Evolutionary conservation across 2,329 filamentous ascomycete species (phyloP), one percentile per base, ranked within the genome.

Genomic region (Trichoderma lentiforme): DNA sequence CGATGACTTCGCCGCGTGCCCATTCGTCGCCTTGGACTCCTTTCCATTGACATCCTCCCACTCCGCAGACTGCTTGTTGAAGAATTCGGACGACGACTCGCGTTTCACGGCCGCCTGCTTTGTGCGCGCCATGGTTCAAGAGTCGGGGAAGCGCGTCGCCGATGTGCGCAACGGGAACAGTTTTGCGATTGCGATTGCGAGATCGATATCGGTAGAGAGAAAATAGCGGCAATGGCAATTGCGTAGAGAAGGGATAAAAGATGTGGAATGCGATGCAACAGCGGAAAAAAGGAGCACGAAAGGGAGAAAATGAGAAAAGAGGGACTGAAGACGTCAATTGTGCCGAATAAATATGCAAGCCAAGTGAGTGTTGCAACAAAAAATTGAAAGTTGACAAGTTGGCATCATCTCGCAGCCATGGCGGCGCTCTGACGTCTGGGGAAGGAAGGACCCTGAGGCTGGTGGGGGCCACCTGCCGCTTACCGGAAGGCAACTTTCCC

Each of bases 51-150:
- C 60, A 32, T 77, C 74, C 72, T 83, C 79, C 80, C 81, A 82
- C n/a, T 74, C 72, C 7, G 81, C 81, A 63, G 79, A 84, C 32
- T 73, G 77, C 75, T 86, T 87, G 77, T 86, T 86, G 64, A 90
- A 88, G 79, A 89, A 89, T 78, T 93, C 90, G 30, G 90, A 91
- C 8, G 91, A 93, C 3, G 88, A 83, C 75, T 89, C 87, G 79
- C 91, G 89, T 80, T 89, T 87, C 72, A 91, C 82, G 11, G 92
- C 90, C 51, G 87, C 83, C 81, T 93, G 91, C 82, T 94, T 94
- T 70, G 87, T 87, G 77, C 92, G 89, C 73, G 91, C 92, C 92
- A 94, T 94, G 30, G 60, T 26, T 57, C 21, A 47, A 18, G 9
- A 3, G 32, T 11, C 34, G 26, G 60, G 56, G 60, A 32, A 58